Conservation (phyloP, 495 filamentous ascomycete genomes). For the Xylaria longipes region DNA sequence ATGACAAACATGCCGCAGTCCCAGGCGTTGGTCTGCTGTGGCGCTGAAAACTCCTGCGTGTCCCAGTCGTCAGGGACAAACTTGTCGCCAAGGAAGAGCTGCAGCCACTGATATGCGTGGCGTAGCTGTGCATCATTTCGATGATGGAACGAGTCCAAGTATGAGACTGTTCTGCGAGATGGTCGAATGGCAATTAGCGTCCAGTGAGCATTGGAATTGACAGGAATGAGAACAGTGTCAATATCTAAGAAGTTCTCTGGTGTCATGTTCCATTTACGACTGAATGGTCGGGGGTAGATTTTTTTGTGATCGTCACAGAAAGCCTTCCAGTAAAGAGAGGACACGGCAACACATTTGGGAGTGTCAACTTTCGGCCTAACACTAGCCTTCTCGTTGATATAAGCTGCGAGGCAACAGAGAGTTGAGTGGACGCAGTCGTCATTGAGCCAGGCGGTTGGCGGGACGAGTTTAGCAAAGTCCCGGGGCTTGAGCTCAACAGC, state of each 20-base stretch:
- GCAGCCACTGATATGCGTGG: slow-evolving; percentile 57
- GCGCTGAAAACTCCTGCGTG: slow-evolving; percentile 50
- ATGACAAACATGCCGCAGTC: slow-evolving; percentile 86
- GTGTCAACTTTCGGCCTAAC: slow-evolving; percentile 51
- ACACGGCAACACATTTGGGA: slow-evolving; percentile 74
- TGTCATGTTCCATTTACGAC: slow-evolving; percentile 41
- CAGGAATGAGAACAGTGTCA: slow-evolving; percentile 56
- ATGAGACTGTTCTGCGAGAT: slow-evolving; percentile 65
- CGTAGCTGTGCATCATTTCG: slow-evolving; percentile 32
- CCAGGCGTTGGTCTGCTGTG: slow-evolving; percentile 69
- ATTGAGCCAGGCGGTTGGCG: slow-evolving; percentile 71
- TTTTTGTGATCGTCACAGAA: slow-evolving; percentile 59
- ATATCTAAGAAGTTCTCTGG: slow-evolving; percentile 49
- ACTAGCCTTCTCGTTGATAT: slow-evolving; percentile 59
- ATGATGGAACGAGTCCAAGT: slow-evolving; percentile 72
- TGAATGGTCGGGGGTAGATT: slow-evolving; percentile 38
- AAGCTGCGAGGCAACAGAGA: slow-evolving; percentile 64
- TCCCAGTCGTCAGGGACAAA: slow-evolving; percentile 71
- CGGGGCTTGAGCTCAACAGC: slow-evolving; percentile 63
- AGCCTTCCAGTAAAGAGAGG: slow-evolving; percentile 72
- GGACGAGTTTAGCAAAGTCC: slow-evolving; percentile 68
- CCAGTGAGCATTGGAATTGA: slow-evolving; percentile 58
- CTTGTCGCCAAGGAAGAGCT: slow-evolving; percentile 59
- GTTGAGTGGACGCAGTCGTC: slow-evolving; percentile 81
- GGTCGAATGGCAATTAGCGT: slow-evolving; percentile 77